Evolutionary conservation across 139 green algal genomes (phyloP), one percentile per base, ranked within the genome.

Genomic region (Coelastrella sp.): DNA sequence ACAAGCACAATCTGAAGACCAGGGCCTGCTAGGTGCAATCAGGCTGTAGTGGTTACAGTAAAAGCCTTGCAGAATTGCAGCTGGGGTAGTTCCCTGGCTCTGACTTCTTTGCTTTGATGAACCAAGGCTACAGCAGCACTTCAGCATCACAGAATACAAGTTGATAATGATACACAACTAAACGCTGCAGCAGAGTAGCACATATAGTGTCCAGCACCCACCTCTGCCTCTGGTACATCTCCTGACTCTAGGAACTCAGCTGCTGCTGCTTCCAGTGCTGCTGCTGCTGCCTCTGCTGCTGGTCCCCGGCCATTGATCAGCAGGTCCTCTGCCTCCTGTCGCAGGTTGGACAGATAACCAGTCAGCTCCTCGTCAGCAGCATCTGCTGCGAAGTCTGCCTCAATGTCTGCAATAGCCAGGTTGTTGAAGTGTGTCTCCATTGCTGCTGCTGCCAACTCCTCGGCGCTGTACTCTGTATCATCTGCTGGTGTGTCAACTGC

Each of bases 231-330:
- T 62, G 71, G 68, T n/a, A 77, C 69, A 43, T 79, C 69, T 23
- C 41, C 69, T 43, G 69, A 41, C 75, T 82, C 75, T 37, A 59
- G 35, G 34, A 82, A 8, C 35, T 71, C 75, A 23, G n/a, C 34
- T 34, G 75, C 75, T 82, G 75, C 75, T 82, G 75, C 75, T 82
- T 60, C 53, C 51, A 82, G 35, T 23, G 34, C 9, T 41, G 75
- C 23, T 34, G 48, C 21, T 32, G 75, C 75, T 57, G 75, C 75
- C 15, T 82, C 53, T 69, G 75, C 75, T 51, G 53, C 75, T 59
- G 35, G 40, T 8, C 75, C 75, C 53, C 30, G 50, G 75, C 75
- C 75, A 13, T 34, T 37, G 21, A 69, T 23, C 51, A 45, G 75
- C 75, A 82, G 51, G 0, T 3, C 53, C 5, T 82, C 75, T 7